These are phyloP conservation scores for Boletus subcaerulescens DNA, from an alignment of 768 basidiomycete species.

Conservation along the genomic window DNA sequence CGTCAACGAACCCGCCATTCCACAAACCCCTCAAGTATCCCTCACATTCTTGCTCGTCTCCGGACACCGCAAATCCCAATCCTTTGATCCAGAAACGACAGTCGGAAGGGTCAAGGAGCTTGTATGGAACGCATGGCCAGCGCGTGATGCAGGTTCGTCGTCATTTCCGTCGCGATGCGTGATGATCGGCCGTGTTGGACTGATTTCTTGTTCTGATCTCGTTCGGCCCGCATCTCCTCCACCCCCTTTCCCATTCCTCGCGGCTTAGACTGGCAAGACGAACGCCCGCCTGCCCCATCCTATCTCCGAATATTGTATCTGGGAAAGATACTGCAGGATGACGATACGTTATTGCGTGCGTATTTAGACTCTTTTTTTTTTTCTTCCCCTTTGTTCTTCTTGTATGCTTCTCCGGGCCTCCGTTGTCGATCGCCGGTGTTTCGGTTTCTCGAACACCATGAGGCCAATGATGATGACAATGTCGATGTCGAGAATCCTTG, in stretches of 20 bases:
- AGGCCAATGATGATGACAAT: not conserved
- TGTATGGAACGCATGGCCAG: conserved; percentile 80
- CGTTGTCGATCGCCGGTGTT: not conserved
- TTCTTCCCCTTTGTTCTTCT: not conserved
- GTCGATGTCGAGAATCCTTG: not conserved
- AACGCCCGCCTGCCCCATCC: conserved; percentile 72
- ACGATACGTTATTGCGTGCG: conserved; percentile 70
- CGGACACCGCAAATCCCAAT: conserved; percentile 64
- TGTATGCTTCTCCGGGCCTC: not conserved
- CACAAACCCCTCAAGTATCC: conserved; percentile 60
- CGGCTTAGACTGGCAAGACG: conserved; percentile 68
- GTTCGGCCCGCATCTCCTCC: not conserved
- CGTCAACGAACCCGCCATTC: conserved; percentile 30
- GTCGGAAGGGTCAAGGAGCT: conserved; percentile 80
- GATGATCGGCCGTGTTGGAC: conserved; percentile 12
- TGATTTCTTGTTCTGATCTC: not conserved
- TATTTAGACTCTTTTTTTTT: conserved; percentile 1
- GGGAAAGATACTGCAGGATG: conserved; percentile 81
- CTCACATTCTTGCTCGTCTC: conserved; percentile 74
- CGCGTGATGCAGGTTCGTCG: conserved; percentile 42
- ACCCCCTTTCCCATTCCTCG: too few relatives aligned
- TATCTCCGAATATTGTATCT: conserved; percentile 74
- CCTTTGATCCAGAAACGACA: conserved; percentile 72
- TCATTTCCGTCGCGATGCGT: conserved; percentile 9
- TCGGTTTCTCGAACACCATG: not conserved